Percentiles rank a stretch among this genome's conserved stretches.
phyloP scores from a whole-genome alignment of 441 rosid genomes.

The Populus hybrid region DNA sequence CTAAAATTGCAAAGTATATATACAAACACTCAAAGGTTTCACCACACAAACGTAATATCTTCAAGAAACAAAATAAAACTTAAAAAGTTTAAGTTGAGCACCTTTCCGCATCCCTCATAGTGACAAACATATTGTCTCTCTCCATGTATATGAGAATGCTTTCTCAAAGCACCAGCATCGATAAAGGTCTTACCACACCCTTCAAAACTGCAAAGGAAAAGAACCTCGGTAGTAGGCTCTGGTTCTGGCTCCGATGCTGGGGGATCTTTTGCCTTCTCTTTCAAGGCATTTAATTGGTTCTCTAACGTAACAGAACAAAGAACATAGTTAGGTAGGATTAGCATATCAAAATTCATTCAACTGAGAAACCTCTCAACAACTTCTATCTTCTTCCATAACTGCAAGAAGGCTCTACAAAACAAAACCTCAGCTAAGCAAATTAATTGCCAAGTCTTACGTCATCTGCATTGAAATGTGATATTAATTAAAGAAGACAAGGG shows the following conservation, averaged over 20 bases:
- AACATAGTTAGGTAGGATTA: background rate
- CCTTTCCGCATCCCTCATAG: slow-evolving; percentile 84
- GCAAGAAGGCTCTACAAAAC: background rate
- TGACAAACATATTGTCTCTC: slow-evolving; percentile 89
- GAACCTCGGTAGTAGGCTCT: slow-evolving; percentile 93
- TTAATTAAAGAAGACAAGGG: background rate
- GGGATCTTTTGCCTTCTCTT: slow-evolving; percentile 66
- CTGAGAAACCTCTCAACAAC: background rate
- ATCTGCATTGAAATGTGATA: background rate
- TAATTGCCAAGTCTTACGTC: background rate
- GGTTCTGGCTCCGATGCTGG: slow-evolving; percentile 80
- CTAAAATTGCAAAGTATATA: background rate
- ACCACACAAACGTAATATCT: background rate
- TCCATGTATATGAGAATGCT: slow-evolving; percentile 97
- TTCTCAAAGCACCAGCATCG: slow-evolving; percentile 86
- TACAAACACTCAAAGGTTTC: background rate
- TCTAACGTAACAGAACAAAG: slow-evolving; percentile 32
- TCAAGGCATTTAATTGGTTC: slow-evolving; percentile 57
- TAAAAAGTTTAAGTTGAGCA: slow-evolving; percentile 8
- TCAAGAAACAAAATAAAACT: background rate
- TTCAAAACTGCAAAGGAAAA: slow-evolving; percentile 90
- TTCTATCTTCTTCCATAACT: background rate
- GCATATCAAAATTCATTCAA: background rate
- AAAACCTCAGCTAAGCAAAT: background rate
- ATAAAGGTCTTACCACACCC: slow-evolving; percentile 94